Base-by-base conservation (phyloP, 2,329 filamentous ascomycete species). In the Colletotrichum sp. region DNA sequence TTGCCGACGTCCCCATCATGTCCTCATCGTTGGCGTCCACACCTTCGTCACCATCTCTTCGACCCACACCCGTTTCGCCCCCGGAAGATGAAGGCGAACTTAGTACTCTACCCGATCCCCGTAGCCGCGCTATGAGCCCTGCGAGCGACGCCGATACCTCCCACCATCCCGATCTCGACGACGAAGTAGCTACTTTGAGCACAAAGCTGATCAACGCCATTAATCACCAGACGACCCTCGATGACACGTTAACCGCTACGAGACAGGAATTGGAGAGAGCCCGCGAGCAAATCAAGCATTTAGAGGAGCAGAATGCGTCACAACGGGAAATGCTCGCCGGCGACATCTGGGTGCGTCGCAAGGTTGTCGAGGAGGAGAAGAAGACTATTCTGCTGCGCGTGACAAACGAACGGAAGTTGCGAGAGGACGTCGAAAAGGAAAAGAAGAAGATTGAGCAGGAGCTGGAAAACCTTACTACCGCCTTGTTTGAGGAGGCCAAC, bases 401-500 rank as follows among this genome's bases (percentile, higher is more conserved):
- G 32, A 89, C 88, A 18, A 93, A 94, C 74, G 94, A 96, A 83
- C 92, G 89, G 80, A 89, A 87, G 65, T 88, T 91, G 78, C 91
- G 93, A n/a, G 83, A 88, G 9, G 90, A 92, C 61, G 91, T 91
- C 13, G 94, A 96, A 81, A 93, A 92, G 83, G 94, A 95, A 72
- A 98, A 97, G 88, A 95, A 94, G 84, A 93, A 93, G 78, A 98
- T 98, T 34, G 97, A 99, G 83, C 93, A 94, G 79, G 97, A 99
- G 84, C 87, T 99, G 61, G 97, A 99, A 85, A 95, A 92, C 68
- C 85, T 99, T 78, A 99, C 97, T 0, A 93, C 95, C 2, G 96
- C 95, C 32, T 90, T 99, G n/a, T 99, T 99, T 78, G 96, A 99
- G 82, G 96, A 99, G 87, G 97, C 97, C 66, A 99, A 99, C 86